Evolutionary conservation across 176 grass and related monocot genomes (phyloP).

Genomic region (Cenchrus americanus): DNA sequence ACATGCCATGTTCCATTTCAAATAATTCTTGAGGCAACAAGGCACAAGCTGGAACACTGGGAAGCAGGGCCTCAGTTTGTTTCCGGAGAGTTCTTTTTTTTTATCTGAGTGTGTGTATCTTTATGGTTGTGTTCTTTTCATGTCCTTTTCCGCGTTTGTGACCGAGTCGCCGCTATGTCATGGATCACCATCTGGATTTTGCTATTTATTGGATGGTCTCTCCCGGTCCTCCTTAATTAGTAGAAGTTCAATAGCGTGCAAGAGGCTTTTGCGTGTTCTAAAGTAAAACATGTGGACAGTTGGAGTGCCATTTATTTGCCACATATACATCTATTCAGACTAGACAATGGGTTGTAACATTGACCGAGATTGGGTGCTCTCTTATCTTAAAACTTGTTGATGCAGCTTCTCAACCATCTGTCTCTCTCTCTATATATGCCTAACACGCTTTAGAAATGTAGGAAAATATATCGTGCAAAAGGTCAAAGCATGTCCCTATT

Average conservation of each 20-base stretch:
- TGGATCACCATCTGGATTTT: not conserved
- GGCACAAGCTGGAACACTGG: not conserved
- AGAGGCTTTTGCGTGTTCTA: not conserved
- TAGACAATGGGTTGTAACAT: not conserved
- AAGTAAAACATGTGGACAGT: not conserved
- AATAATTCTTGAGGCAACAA: not conserved
- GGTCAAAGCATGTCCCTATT: not conserved
- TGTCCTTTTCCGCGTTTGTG: not conserved
- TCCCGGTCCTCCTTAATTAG: not conserved
- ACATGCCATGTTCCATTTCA: not conserved
- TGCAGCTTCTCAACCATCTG: not conserved
- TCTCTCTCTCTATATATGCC: not conserved
- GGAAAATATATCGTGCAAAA: not conserved
- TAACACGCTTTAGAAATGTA: not conserved
- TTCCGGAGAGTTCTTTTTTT: not conserved
- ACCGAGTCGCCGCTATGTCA: not conserved
- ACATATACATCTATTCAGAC: not conserved
- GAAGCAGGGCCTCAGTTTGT: not conserved
- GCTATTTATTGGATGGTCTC: not conserved
- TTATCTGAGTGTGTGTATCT: not conserved
- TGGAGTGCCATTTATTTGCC: not conserved
- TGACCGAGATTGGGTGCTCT: not conserved
- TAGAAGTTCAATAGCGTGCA: not conserved
- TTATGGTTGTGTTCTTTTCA: not conserved
- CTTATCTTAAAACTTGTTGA: slow-evolving; percentile 15